A percentile compares a stretch with the other conserved stretches of the same genome.
phyloP scores from a whole-genome alignment of 2,329 filamentous ascomycete species.

The Penicillium brasilianum region DNA sequence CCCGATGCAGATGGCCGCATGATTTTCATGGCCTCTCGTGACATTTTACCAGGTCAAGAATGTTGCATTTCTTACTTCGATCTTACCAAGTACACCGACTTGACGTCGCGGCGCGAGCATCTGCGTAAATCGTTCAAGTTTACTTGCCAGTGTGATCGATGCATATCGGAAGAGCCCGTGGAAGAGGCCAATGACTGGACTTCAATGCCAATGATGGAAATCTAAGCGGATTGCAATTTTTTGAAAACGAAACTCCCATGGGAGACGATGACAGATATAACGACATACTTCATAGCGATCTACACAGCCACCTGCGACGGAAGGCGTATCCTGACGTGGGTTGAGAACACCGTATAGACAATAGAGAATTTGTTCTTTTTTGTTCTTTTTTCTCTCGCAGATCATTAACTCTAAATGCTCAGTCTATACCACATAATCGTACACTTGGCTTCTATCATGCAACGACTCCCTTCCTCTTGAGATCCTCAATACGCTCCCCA shows the following conservation, averaged over 20 bases:
- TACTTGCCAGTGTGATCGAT: conserved; percentile 35
- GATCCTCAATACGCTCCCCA: conserved; percentile 2
- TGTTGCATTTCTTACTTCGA: conserved; percentile 44
- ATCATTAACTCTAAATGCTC: too few relatives aligned
- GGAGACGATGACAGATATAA: not conserved
- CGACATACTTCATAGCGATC: not conserved
- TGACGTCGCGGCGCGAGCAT: conserved; percentile 31
- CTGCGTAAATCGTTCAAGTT: conserved; percentile 37
- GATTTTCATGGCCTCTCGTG: conserved; percentile 37
- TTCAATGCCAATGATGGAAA: conserved; percentile 28
- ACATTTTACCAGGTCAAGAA: conserved; percentile 38
- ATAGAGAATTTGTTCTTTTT: not conserved
- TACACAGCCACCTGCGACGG: not conserved
- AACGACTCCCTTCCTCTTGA: conserved; percentile 5
- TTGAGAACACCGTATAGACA: not conserved
- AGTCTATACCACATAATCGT: not conserved
- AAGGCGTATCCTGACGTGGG: too few relatives aligned
- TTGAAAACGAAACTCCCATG: not conserved
- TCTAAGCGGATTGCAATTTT: not conserved
- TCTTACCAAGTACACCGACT: conserved; percentile 26
- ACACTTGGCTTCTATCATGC: conserved; percentile 1
- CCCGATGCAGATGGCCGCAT: conserved; percentile 37
- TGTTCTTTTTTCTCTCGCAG: too few relatives aligned
- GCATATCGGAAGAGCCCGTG: conserved; percentile 29
- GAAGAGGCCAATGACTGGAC: conserved; percentile 24